Percentiles rank a stretch among this genome's conserved stretches.
Evolutionary conservation across 257 asterid species (phyloP).

Genomic region (Datura wrightii): DNA sequence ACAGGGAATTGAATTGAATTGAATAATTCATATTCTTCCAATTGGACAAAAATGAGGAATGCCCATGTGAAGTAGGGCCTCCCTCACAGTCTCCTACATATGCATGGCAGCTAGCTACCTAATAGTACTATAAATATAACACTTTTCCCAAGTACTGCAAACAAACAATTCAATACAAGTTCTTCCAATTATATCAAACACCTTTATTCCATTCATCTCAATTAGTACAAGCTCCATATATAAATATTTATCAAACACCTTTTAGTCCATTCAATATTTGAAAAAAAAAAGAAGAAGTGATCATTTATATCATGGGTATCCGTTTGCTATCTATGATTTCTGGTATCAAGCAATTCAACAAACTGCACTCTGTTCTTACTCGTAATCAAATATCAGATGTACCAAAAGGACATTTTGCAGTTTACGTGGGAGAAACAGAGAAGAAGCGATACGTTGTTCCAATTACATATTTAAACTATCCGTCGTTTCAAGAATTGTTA

Average conservation of each 20-base stretch:
- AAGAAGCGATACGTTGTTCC: slow-evolving; percentile 33
- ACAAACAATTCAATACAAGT: background rate
- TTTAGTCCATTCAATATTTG: background rate
- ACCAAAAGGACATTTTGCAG: slow-evolving; percentile 33
- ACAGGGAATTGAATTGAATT: background rate
- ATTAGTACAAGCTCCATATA: background rate
- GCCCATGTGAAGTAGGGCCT: slow-evolving; percentile 40
- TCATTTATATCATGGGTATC: slow-evolving; percentile 38
- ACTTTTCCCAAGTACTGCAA: background rate
- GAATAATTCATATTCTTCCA: background rate
- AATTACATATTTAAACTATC: slow-evolving; percentile 20
- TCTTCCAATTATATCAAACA: background rate
- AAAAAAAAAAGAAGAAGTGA: background rate
- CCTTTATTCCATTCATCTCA: background rate
- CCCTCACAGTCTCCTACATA: background rate
- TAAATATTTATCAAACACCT: background rate
- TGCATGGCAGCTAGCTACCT: too few relatives aligned
- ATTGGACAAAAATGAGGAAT: slow-evolving; percentile 10
- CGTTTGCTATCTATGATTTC: slow-evolving; percentile 38
- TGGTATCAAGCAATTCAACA: slow-evolving; percentile 38
- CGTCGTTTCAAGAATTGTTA: slow-evolving; percentile 30
- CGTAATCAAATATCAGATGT: slow-evolving; percentile 28
- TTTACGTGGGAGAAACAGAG: slow-evolving; percentile 31
- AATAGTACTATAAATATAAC: background rate
- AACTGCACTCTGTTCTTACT: slow-evolving; percentile 27